Evolutionary conservation across 169 alveolate species (phyloP).

Genomic region (Cryptosporidium sp.): DNA sequence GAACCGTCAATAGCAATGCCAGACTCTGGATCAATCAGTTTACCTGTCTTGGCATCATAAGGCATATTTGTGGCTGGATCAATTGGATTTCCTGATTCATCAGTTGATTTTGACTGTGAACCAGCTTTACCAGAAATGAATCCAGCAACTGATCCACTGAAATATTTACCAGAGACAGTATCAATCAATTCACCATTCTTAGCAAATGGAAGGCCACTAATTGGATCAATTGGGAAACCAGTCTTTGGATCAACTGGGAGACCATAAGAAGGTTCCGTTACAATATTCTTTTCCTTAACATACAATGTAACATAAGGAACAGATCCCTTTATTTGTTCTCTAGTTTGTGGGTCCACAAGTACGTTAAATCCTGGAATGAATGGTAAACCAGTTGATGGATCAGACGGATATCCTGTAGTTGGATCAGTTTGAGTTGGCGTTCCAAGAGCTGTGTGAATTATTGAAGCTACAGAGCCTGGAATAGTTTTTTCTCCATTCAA

Average conservation of each 20-base stretch:
- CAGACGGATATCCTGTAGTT: conserved; percentile 61
- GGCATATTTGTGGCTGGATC: conserved; percentile 75
- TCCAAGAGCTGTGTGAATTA: conserved; percentile 52
- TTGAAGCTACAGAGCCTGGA: conserved; percentile 65
- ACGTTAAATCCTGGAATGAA: conserved; percentile 66
- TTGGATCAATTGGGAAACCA: conserved; percentile 73
- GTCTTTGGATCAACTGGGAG: conserved; percentile 62
- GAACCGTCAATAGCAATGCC: conserved; percentile 50
- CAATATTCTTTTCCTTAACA: conserved; percentile 40
- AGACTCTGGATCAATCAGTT: conserved; percentile 58
- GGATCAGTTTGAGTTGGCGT: conserved; percentile 75
- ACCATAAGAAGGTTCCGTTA: conserved; percentile 43
- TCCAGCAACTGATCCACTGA: conserved; percentile 56
- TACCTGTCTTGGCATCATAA: conserved; percentile 40
- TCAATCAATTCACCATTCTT: conserved; percentile 51
- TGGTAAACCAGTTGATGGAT: conserved; percentile 76
- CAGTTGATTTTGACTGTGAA: conserved; percentile 27
- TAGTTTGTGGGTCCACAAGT: conserved; percentile 51
- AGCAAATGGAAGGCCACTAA: conserved; percentile 55
- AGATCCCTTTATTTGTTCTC: conserved; percentile 51
- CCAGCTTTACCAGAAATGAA: conserved; percentile 65
- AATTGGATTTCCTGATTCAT: conserved; percentile 20
- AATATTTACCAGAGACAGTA: conserved; percentile 27
- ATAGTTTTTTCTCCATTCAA: conserved; percentile 14
- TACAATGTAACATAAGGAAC: conserved; percentile 29